Percentiles rank a stretch among this genome's conserved stretches.
Evolutionary conservation across 2,329 filamentous ascomycete genomes (phyloP).

Genomic region (Aspergillus transmontanensis): DNA sequence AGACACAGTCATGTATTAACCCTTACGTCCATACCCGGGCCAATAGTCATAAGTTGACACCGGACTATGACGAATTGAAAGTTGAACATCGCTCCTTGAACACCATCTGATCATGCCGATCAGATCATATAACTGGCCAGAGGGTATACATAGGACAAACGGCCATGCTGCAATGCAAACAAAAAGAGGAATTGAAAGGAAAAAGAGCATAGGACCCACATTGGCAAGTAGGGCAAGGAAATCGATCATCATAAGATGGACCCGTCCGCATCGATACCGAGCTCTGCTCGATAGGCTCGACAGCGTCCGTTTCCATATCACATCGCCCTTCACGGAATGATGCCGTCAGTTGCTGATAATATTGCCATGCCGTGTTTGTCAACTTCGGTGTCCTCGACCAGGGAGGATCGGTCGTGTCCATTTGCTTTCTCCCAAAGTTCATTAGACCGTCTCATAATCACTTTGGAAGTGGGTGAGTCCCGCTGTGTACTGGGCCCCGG

Average conservation of each 20-base stretch:
- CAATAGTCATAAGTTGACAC: background rate
- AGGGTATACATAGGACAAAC: background rate
- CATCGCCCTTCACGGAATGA: slow-evolving; percentile 13
- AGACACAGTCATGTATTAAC: background rate
- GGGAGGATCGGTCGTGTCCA: background rate
- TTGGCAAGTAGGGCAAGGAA: background rate
- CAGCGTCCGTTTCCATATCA: background rate
- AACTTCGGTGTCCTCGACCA: background rate
- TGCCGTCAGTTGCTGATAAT: slow-evolving; percentile 23
- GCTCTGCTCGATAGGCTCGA: background rate
- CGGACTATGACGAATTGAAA: background rate
- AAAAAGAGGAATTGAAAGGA: background rate
- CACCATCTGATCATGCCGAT: background rate
- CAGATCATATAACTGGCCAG: slow-evolving; percentile 1
- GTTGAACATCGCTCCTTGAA: background rate
- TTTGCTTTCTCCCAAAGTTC: slow-evolving; percentile 1
- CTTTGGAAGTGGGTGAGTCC: background rate
- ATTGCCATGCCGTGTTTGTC: slow-evolving; percentile 21
- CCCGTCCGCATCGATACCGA: background rate
- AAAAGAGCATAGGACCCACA: background rate
- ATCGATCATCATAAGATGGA: background rate
- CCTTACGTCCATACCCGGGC: background rate
- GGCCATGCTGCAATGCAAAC: background rate
- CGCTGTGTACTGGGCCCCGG: slow-evolving; percentile 11
- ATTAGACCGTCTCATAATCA: background rate